phyloP scores from a whole-genome alignment of 169 alveolate genomes.

The Plasmodium cynomolgi region DNA sequence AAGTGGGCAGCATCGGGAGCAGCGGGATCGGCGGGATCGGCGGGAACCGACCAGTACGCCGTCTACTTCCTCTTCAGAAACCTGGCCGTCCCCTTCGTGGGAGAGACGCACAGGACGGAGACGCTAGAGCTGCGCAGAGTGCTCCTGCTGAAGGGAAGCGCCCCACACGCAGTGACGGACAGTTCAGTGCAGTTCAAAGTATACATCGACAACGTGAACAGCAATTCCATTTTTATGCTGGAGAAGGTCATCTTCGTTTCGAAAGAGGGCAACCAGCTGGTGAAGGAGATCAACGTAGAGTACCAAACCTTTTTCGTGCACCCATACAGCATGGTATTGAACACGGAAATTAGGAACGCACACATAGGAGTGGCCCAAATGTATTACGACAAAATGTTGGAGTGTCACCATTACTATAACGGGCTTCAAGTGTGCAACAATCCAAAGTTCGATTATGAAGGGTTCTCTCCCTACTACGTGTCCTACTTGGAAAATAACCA shows the following conservation, averaged over 20 bases:
- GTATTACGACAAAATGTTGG: background rate
- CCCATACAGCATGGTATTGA: slow-evolving; percentile 20
- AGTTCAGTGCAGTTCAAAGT: background rate
- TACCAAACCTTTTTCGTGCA: slow-evolving; percentile 74
- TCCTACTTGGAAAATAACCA: slow-evolving; percentile 64
- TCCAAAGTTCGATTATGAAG: slow-evolving; percentile 9
- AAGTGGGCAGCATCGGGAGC: background rate
- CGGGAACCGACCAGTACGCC: background rate
- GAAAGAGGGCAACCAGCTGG: slow-evolving; percentile 16
- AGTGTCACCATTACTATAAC: slow-evolving; percentile 38
- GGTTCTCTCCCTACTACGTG: slow-evolving; percentile 40
- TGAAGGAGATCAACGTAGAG: slow-evolving; percentile 67
- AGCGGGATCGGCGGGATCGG: background rate
- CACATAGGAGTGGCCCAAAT: background rate
- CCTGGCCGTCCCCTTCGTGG: slow-evolving; percentile 52
- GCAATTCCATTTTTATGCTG: slow-evolving; percentile 48
- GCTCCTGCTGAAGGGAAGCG: slow-evolving; percentile 15
- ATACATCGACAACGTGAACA: slow-evolving; percentile 23
- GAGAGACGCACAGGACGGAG: slow-evolving; percentile 36
- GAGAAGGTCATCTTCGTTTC: slow-evolving; percentile 64
- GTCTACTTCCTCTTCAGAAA: slow-evolving; percentile 63
- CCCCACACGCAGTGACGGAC: background rate
- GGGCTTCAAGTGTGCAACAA: slow-evolving; percentile 32
- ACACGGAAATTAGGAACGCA: background rate
- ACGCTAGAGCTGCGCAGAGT: slow-evolving; percentile 9